Conservation (phyloP, 2,329 filamentous ascomycete genomes). For the Sclerotinia borealis region DNA sequence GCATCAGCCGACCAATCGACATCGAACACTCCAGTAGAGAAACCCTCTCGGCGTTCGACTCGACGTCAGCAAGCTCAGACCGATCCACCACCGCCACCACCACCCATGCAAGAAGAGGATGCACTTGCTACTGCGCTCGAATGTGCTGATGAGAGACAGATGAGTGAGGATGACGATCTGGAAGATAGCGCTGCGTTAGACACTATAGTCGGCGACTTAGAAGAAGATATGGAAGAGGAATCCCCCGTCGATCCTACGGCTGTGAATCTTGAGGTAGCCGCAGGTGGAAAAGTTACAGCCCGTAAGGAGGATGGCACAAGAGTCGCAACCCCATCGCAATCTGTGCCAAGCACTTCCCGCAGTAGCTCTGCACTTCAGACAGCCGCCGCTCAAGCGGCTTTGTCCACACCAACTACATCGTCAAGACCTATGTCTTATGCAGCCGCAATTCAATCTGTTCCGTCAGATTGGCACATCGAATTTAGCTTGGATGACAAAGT, state of each 20-base stretch:
- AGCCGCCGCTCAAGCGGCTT: constrained; percentile 31
- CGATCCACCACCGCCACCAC: constrained; percentile 47
- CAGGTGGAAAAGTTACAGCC: constrained; percentile 81
- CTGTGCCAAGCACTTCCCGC: constrained; percentile 41
- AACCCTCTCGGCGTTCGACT: constrained; percentile 56
- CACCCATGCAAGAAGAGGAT: constrained; percentile 53
- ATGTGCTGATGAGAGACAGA: constrained; percentile 84
- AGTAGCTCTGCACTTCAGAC: constrained; percentile 36
- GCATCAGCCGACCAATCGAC: constrained; percentile 36
- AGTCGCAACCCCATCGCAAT: constrained; percentile 73
- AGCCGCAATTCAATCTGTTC: constrained; percentile 70
- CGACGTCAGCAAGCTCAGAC: constrained; percentile 50
- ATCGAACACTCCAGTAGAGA: constrained; percentile 48
- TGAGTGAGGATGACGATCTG: constrained; percentile 66
- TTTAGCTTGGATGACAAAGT: constrained; percentile 82
- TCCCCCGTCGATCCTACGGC: constrained; percentile 75
- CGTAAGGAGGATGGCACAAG: constrained; percentile 87
- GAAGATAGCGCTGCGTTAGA: constrained; percentile 65
- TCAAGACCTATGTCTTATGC: constrained; percentile 74
- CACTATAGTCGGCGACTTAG: constrained; percentile 83
- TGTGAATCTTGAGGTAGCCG: constrained; percentile 84
- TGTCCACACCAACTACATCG: constrained; percentile 42
- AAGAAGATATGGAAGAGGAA: constrained; percentile 73
- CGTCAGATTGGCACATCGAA: constrained; percentile 96
- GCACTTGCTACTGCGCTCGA: constrained; percentile 68